These are phyloP conservation scores for Diaporthe aspalathi DNA, from an alignment of 2,329 filamentous ascomycete genomes.

Conservation along the genomic window DNA sequence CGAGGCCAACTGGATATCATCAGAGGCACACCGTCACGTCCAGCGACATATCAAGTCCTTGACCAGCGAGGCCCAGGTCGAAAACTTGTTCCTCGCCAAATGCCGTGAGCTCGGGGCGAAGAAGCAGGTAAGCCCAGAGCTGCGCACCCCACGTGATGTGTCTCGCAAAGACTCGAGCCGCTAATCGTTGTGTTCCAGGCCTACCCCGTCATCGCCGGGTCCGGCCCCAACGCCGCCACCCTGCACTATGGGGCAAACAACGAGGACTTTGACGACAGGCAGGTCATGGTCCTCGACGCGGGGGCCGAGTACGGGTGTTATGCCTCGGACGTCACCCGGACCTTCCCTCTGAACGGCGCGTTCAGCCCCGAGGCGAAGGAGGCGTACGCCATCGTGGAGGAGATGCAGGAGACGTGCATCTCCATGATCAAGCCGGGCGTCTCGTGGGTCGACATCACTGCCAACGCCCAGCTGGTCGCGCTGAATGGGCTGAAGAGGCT, in stretches of 20 bases:
- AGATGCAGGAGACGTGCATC: conserved; percentile 85
- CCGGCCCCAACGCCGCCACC: conserved; percentile 83
- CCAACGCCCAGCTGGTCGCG: conserved; percentile 78
- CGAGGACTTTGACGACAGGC: conserved; percentile 73
- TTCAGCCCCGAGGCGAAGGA: conserved; percentile 77
- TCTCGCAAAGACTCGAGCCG: not conserved
- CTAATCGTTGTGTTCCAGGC: conserved; percentile 54
- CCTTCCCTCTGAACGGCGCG: conserved; percentile 78
- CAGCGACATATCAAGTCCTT: conserved; percentile 72
- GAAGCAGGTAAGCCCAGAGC: conserved; percentile 60
- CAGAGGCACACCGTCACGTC: conserved; percentile 79
- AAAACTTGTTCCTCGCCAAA: conserved; percentile 79
- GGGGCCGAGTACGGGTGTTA: conserved; percentile 89
- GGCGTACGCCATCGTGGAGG: conserved; percentile 81
- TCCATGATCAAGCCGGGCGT: conserved; percentile 75
- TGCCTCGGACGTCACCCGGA: conserved; percentile 89
- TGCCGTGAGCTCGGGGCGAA: conserved; percentile 81
- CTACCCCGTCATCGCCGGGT: conserved; percentile 89
- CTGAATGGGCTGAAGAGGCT: conserved; percentile 76
- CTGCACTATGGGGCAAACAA: conserved; percentile 90
- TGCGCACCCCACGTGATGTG: not conserved
- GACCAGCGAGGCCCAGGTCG: conserved; percentile 83
- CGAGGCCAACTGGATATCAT: conserved; percentile 83
- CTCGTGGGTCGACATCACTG: conserved; percentile 77
- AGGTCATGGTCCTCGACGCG: conserved; percentile 86